phyloP scores from a whole-genome alignment of 163 green algal species.

The Prototheca wickerhamii region DNA sequence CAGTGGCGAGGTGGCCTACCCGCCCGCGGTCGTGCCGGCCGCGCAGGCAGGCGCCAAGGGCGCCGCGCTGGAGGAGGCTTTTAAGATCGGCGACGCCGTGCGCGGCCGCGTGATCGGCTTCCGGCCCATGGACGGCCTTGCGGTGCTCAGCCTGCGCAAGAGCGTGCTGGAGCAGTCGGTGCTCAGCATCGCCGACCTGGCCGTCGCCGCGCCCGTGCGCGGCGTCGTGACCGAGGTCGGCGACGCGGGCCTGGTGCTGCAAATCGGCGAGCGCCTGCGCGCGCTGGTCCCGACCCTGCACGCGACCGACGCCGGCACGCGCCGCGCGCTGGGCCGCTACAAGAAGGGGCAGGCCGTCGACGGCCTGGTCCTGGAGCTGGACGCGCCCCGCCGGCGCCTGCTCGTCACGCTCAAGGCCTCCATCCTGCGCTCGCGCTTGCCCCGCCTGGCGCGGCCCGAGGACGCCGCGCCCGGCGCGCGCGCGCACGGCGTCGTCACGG shows the following conservation, averaged over 20 bases:
- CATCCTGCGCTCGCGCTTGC: slow-evolving; percentile 69
- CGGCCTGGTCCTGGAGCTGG: slow-evolving; percentile 57
- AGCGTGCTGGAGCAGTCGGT: slow-evolving; percentile 41
- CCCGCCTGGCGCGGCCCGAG: slow-evolving; percentile 38
- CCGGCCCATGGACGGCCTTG: slow-evolving; percentile 77
- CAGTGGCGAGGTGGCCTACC: not conserved
- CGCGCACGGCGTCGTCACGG: slow-evolving; percentile 75
- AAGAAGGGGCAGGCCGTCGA: slow-evolving; percentile 56
- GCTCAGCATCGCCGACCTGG: not conserved
- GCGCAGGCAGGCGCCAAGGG: slow-evolving; percentile 39
- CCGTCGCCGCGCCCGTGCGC: slow-evolving; percentile 27
- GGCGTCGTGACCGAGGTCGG: not conserved
- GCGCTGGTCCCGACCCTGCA: slow-evolving; percentile 46
- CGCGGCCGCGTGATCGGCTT: slow-evolving; percentile 71
- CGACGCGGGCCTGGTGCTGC: too few relatives aligned
- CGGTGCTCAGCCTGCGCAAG: slow-evolving; percentile 53
- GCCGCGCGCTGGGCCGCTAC: slow-evolving; percentile 43
- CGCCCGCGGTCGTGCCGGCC: slow-evolving; percentile 41
- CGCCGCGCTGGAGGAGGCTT: slow-evolving; percentile 40
- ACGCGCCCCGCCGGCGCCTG: slow-evolving; percentile 29
- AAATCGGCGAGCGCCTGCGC: slow-evolving; percentile 11
- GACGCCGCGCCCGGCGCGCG: slow-evolving; percentile 52
- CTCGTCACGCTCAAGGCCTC: slow-evolving; percentile 29
- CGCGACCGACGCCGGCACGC: slow-evolving; percentile 36
- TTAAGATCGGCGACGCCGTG: slow-evolving; percentile 52